Base-by-base conservation (phyloP, 2,329 filamentous ascomycete genomes). In the Fusarium sp. region DNA sequence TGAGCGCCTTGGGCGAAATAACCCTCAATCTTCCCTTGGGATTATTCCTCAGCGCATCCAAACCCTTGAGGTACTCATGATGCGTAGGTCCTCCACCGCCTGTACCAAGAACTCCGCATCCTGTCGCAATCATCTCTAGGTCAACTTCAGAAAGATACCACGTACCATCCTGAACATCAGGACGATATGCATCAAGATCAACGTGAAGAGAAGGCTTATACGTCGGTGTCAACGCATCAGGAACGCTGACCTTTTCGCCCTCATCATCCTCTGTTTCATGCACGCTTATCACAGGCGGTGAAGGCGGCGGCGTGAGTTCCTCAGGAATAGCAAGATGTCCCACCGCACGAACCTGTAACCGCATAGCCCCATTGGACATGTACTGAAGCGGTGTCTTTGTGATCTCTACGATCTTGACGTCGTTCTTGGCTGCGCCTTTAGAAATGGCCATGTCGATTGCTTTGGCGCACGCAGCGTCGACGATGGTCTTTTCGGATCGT, bases 401-500 rank as follows among this genome's bases (percentile, higher is more conserved):
- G 20, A 86, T 74, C 65, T 85, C 83, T 2, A 83, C 84, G 44
- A 86, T 81, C 42, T 81, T 78, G 20, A 85, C 81, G 23, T 80
- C 80, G 3, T 74, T 75, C 4, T 70, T 72, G 2, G 69, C 61
- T 0, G 79, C 79, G 4, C 79, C 79, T 33, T 79, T 80, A 15
- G 76, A 69, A 26, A 81, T 69, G 7, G 79, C 79, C 17, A 73
- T 49, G 18, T 77, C 74, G 10, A 79, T 71, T 9, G 79, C 79
- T 23, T 76, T 78, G 37, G 82, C 75, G 23, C 81, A 79, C 1
- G 82, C 83, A 7, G 80, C 81, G 26, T 81, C 78, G 5, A 85
- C 78, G 1, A 84, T 78, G 1, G 76, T 76, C 58, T 81, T 78
- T 33, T 82, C 78, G 6, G 80, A 74, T 4, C 79, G 79, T 6